Base-by-base conservation (phyloP, 2,329 filamentous ascomycete genomes). In the Claviceps capensis region DNA sequence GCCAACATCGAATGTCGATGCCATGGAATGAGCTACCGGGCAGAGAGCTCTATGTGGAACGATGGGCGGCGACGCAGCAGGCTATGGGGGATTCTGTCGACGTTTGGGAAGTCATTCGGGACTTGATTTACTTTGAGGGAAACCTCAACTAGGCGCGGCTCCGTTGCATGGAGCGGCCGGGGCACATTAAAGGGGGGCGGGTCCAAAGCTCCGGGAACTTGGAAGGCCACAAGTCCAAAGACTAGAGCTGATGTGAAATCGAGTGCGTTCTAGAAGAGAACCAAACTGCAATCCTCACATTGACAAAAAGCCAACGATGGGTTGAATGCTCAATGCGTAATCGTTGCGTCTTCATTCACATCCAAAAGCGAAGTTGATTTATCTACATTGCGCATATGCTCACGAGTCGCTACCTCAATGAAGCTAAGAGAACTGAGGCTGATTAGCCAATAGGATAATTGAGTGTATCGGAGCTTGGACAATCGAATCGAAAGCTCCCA, bases 1-100 rank as follows among this genome's bases (percentile, higher is more conserved):
- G 66, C 91, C 93, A 66, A 96, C 82, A 77, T 97, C 90, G 74
- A 94, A 97, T 67, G 81, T 88, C 72, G 94, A 86, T 75, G 88
- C 88, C 90, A 95, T 95, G 71, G 66, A 68, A 53, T 43, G 50
- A 40, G 49, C 40, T 52, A 48, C 52, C 49, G 53, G 45, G 51
- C 51, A 53, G 47, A 50, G 52, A 48, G 43, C 44, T 49, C 40
- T 30, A 50, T 43, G n/a, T 41, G 45, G 49, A 50, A 55, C 56
- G 58, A 60, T 56, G 53, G 34, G 51, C 36, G 34, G 41, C 41
- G 34, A 52, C 41, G 37, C 50, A 36, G 44, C n/a, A 48, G 26
- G 49, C 36, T 42, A 45, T 51, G 49, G 13, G 41, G 49, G 42
- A 50, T 34, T 44, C 49, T 30, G 26, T 48, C 37, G 40, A 34